phyloP scores from a whole-genome alignment of 2,329 filamentous ascomycete genomes.

The Arthrobotrys musiformis region DNA sequence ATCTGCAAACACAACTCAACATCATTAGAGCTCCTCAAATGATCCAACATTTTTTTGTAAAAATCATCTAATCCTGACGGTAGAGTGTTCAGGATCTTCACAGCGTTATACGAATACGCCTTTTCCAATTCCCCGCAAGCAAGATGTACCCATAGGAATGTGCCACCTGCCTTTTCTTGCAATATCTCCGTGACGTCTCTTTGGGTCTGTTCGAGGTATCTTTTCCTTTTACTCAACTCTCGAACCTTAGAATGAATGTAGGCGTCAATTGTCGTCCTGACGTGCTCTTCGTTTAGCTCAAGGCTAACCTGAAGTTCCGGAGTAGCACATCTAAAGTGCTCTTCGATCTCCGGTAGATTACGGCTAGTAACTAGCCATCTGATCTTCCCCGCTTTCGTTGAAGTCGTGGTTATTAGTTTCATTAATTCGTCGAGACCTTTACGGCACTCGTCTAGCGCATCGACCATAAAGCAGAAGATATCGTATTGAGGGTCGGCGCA shows the following conservation, averaged over 20 bases:
- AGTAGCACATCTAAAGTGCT: background rate
- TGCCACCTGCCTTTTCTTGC: background rate
- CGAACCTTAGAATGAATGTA: background rate
- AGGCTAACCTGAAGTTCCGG: background rate
- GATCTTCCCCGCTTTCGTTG: background rate
- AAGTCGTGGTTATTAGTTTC: background rate
- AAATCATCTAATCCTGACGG: background rate
- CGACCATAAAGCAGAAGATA: conserved; percentile 7
- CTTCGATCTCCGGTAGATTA: conserved; percentile 6
- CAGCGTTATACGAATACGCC: background rate
- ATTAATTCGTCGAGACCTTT: background rate
- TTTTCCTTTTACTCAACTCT: background rate
- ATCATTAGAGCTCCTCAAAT: background rate
- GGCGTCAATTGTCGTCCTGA: background rate
- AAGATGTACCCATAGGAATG: conserved; percentile 20
- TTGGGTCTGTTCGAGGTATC: background rate
- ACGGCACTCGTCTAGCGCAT: conserved; percentile 9
- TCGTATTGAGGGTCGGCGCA: background rate
- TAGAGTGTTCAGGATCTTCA: background rate
- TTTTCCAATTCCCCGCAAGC: conserved; percentile 13
- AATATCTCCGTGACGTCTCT: background rate
- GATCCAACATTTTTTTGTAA: background rate
- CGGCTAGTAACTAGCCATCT: background rate
- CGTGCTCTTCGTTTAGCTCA: background rate
- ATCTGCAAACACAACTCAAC: background rate